Evolutionary conservation across 2,329 filamentous ascomycete species (phyloP), one percentile per base, ranked within the genome.

Genomic region (Ceratocystiopsis minuta): DNA sequence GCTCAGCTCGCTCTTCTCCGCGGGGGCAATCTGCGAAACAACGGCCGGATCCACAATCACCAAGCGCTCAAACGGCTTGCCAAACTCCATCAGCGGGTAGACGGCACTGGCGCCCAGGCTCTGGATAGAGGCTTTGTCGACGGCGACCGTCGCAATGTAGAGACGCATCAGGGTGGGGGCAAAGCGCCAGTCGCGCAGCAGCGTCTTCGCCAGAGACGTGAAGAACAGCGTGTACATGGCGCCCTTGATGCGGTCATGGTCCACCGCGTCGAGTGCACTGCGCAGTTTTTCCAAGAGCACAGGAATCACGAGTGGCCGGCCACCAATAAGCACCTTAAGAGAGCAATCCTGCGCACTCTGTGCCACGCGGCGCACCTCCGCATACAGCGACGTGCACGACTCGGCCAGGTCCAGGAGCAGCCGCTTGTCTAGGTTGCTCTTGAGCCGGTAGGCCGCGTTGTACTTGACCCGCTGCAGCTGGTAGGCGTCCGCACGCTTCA

Each of bases 71-170:
- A 88, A 72, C 0, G 84, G 74, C 52, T 88, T 87, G 17, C 87
- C 88, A 61, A 94, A 95, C 40, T 96, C 88, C 54, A 94, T 77
- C 35, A 98, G 70, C 15, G 84, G 78, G 55, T 87, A 94, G 1
- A 92, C 69, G 0, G 82, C 84, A 33, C 78, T 80, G 1, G 78
- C 74, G 14, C 85, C 85, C 15, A 98, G 70, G 51, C 81, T 86
- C 57, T 98, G 90, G 35, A 98, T 88, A 1, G 88, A 95, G 5
- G 85, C 77, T 57, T 94, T 94, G 60, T 98, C 90, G 15, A 92
- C 86, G 33, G 78, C 78, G 16, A 82, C 87, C 3, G 90, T 85
- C 52, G 82, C 75, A 48, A 98, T 90, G 60, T 93, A 98, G 10
- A 90, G 68, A 41, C 79, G 78, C 63, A 98, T 83, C 39, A 95